Percentiles rank a stretch among this genome's conserved stretches.
Evolutionary conservation across 345 rosid species (phyloP).

Genomic region (Reutealis trisperma): DNA sequence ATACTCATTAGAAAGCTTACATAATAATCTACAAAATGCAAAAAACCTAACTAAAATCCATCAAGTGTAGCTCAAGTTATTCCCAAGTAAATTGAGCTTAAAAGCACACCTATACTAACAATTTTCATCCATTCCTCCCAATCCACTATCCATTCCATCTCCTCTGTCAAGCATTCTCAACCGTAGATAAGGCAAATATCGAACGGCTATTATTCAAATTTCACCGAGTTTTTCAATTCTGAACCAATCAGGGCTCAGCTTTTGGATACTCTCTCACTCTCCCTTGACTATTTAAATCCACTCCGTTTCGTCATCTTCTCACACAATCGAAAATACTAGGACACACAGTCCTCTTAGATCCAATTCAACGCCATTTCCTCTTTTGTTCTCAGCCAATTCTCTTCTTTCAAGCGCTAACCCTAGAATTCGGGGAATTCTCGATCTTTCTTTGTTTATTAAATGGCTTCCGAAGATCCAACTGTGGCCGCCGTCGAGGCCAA

Average conservation of each 20-base stretch:
- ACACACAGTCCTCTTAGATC: conserved; percentile 14
- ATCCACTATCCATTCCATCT: conserved; percentile 24
- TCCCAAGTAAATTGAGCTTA: conserved; percentile 35
- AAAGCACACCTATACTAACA: conserved; percentile 70
- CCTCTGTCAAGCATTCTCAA: neutral
- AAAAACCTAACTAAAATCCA: conserved; percentile 28
- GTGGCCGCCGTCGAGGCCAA: neutral
- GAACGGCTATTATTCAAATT: conserved; percentile 61
- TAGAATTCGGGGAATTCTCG: neutral
- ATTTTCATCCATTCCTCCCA: conserved; percentile 6
- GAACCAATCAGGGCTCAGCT: conserved; percentile 54
- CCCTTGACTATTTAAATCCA: conserved; percentile 57
- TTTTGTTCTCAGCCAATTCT: no score
- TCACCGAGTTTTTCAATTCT: conserved; percentile 43
- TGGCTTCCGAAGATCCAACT: conserved; percentile 46
- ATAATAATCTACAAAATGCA: conserved; percentile 35
- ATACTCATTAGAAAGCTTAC: conserved; percentile 48
- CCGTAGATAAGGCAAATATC: conserved; percentile 59
- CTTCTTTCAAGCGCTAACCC: neutral
- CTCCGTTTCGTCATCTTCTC: conserved; percentile 20
- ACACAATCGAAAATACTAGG: conserved; percentile 2
- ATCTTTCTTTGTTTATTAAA: conserved; percentile 1
- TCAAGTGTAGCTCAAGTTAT: conserved; percentile 25
- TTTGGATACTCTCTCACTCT: conserved; percentile 36
- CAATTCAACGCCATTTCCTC: neutral